Evolutionary conservation across 257 asterid species (phyloP).

Genomic region (Nemophila menziesii): DNA sequence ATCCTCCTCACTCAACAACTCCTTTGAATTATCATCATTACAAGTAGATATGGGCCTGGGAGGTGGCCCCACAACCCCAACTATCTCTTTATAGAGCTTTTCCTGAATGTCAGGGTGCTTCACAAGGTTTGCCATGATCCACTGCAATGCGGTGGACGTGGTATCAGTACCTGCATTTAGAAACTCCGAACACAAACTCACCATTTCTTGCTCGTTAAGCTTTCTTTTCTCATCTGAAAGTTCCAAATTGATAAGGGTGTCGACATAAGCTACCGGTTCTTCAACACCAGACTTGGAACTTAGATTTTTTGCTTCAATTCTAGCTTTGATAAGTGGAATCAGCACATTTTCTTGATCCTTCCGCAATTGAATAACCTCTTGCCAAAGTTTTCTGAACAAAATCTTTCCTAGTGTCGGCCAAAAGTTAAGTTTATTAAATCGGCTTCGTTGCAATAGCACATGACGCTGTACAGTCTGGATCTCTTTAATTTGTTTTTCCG

Average conservation of each 20-base stretch:
- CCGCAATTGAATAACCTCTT: constrained; percentile 25
- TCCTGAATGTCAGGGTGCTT: constrained; percentile 38
- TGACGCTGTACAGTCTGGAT: constrained; percentile 27
- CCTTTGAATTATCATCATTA: not conserved
- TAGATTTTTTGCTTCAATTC: constrained; percentile 18
- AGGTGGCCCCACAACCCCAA: constrained; percentile 16
- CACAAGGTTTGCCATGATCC: constrained; percentile 65
- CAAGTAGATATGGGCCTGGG: not conserved
- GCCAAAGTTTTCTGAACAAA: constrained; percentile 32
- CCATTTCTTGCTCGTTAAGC: constrained; percentile 34
- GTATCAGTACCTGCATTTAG: constrained; percentile 55
- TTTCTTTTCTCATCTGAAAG: constrained; percentile 44
- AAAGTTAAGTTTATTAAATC: constrained; percentile 25
- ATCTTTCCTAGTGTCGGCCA: constrained; percentile 40
- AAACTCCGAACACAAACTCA: constrained; percentile 45
- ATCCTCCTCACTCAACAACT: constrained; percentile 33
- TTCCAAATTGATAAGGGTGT: constrained; percentile 31
- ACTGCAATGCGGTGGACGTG: constrained; percentile 49
- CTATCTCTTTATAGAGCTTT: constrained; percentile 36
- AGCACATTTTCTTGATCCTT: constrained; percentile 28
- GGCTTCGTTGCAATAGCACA: constrained; percentile 16
- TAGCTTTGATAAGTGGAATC: constrained; percentile 38
- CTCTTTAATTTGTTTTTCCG: constrained; percentile 33
- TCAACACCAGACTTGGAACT: not conserved
- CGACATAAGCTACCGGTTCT: constrained; percentile 38